Evolutionary conservation across 768 basidiomycete species (phyloP).

Genomic region (Pulveroboletus sp.): DNA sequence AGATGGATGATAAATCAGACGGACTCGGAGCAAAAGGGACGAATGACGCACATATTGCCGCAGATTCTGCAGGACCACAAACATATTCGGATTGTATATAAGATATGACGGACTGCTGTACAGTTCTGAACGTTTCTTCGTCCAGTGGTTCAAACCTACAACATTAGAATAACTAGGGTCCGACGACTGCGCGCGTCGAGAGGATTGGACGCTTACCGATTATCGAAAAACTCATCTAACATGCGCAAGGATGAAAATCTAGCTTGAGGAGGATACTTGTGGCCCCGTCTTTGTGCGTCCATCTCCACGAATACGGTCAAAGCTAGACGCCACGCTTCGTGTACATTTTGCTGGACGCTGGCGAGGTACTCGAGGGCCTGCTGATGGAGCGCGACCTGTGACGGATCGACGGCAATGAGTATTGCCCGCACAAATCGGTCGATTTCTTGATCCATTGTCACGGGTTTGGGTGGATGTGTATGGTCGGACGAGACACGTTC

Average conservation of each 20-base stretch:
- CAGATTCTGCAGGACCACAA: slow-evolving; percentile 77
- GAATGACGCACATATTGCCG: slow-evolving; percentile 66
- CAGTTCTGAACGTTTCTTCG: slow-evolving; percentile 59
- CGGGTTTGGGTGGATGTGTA: slow-evolving; percentile 10
- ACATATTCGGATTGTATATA: slow-evolving; percentile 91
- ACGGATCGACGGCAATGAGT: slow-evolving; percentile 79
- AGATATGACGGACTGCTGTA: slow-evolving; percentile 73
- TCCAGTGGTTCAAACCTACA: slow-evolving; percentile 63
- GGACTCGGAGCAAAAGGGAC: not conserved
- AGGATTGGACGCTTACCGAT: slow-evolving; percentile 54
- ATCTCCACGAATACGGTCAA: slow-evolving; percentile 68
- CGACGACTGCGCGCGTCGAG: too few relatives aligned
- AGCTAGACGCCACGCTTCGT: slow-evolving; percentile 77
- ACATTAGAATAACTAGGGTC: slow-evolving; percentile 8
- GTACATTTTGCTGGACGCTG: slow-evolving; percentile 70
- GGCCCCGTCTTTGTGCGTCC: slow-evolving; percentile 48
- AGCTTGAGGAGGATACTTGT: slow-evolving; percentile 67
- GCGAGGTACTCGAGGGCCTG: slow-evolving; percentile 84
- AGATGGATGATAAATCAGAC: slow-evolving; percentile 13
- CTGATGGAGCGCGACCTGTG: slow-evolving; percentile 66
- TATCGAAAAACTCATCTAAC: slow-evolving; percentile 78
- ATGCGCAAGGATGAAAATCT: slow-evolving; percentile 80
- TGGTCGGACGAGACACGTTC: slow-evolving; percentile 18
- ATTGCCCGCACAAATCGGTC: slow-evolving; percentile 82
- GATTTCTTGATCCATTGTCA: slow-evolving; percentile 67